Evolutionary conservation across 2,329 filamentous ascomycete genomes (phyloP), one percentile per base, ranked within the genome.

Genomic region (Penicillium sp.): DNA sequence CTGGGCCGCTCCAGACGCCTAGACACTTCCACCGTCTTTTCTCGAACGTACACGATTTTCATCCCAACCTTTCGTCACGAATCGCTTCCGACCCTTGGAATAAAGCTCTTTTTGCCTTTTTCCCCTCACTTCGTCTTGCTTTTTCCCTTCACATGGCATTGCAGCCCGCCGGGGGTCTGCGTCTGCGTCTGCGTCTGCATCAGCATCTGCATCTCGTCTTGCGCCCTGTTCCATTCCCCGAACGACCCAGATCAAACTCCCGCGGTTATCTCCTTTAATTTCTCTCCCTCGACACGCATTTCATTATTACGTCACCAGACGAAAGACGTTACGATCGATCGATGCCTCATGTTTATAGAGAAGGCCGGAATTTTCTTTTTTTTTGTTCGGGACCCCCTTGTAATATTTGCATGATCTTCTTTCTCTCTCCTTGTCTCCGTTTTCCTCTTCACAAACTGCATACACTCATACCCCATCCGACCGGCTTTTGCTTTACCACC

Each of bases 321-420:
- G 70, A 73, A 74, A 74, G 73, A 74, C 68, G 67, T 75, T 75
- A 77, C 71, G 75, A 76, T 76, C 72, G 69, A 75, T 76, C 72
- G 69, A 75, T 73, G 73, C 70, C 70, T 75, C 69, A 75, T 73
- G 71, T 70, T 22, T 71, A 76, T 76, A 76, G 73, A 75, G 68
- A 73, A 71, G 71, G 67, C 62, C 64, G 66, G 70, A 67, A 64
- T 58, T 58, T 52, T 37, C 61, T 60, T 66, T 65, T 62, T 65
- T 65, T 54, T 54, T 47, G 11, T 64, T 62, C 63, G 60, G 65
- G 63, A 58, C 54, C 52, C 47, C 61, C 58, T 65, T 69, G 66
- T 70, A 68, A 63, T 69, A 68, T 65, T 67, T 62, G 62, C 59
- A 63, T 61, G 60, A 62, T 61, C 60, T 70, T 28, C 58, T 49